Evolutionary conservation across 345 rosid genomes (phyloP).

Genomic region (Brassica carinata): DNA sequence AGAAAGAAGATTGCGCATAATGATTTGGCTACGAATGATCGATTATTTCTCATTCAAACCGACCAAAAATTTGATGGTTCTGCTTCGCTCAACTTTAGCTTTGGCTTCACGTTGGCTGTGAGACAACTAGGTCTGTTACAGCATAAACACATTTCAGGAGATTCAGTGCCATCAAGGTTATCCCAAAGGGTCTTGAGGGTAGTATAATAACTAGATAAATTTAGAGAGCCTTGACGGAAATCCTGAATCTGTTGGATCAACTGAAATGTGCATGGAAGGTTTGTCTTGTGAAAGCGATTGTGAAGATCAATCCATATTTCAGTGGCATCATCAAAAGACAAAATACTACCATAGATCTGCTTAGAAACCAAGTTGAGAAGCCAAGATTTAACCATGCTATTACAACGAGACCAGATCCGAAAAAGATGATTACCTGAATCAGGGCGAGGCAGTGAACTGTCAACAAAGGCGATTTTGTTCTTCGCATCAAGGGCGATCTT

Average conservation of each 20-base stretch:
- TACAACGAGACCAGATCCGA: neutral
- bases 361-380: neutral
- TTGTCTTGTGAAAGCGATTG: neutral
- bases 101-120: too few relatives aligned
- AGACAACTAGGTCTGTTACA: too few relatives aligned
- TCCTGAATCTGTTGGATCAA: neutral
- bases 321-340: neutral
- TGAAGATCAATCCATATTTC: neutral
- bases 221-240: too few relatives aligned
- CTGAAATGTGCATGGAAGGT: neutral
- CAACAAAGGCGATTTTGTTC: neutral
- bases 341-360: neutral
- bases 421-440: neutral
- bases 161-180: too few relatives aligned
- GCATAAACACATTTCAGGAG: too few relatives aligned
- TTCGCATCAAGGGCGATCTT: neutral
- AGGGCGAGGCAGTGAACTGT: neutral
- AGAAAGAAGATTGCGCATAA: too few relatives aligned
- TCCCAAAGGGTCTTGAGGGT: too few relatives aligned
- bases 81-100: too few relatives aligned
- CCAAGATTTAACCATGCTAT: neutral
- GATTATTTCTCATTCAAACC: too few relatives aligned
- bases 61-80: too few relatives aligned
- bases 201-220: too few relatives aligned
- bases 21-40: too few relatives aligned